Percentiles rank a stretch among this genome's conserved stretches.
phyloP scores from a whole-genome alignment of 495 filamentous ascomycete genomes.

The Parmelia sp. region DNA sequence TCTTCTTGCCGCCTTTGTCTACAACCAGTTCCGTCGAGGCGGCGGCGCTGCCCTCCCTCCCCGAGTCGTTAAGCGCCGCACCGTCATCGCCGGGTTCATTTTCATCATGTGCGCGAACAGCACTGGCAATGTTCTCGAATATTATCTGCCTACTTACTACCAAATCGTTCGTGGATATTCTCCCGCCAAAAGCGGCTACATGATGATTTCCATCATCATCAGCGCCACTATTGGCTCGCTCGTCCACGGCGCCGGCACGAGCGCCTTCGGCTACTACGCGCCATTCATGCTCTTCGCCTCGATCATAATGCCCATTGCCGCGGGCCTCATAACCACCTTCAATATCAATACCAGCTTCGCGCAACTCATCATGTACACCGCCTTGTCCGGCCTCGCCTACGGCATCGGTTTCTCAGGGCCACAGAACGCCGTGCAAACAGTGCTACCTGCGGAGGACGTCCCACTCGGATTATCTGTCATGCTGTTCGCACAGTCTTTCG shows the following conservation, averaged over 20 bases:
- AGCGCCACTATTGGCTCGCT: not conserved
- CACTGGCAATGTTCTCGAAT: not conserved
- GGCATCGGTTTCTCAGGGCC: not conserved
- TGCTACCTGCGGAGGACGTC: not conserved
- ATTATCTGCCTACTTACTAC: not conserved
- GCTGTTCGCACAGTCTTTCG: not conserved
- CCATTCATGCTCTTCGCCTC: not conserved
- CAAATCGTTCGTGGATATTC: not conserved
- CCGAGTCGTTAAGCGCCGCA: not conserved
- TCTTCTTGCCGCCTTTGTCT: not conserved
- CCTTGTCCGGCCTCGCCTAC: not conserved
- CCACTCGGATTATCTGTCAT: not conserved
- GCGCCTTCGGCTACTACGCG: slow-evolving; percentile 6
- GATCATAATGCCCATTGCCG: not conserved
- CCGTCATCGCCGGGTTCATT: not conserved
- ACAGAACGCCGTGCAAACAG: not conserved
- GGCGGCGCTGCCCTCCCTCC: not conserved
- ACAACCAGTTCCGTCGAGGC: not conserved
- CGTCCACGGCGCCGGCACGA: slow-evolving; percentile 32
- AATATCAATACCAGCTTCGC: not conserved
- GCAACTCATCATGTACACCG: not conserved
- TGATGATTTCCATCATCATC: slow-evolving; percentile 47
- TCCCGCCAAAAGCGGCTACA: not conserved
- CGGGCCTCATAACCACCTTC: not conserved
- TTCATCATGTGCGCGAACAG: not conserved